A percentile compares a stretch with the other conserved stretches of the same genome.
These are phyloP conservation scores for Pichia terricola DNA, from an alignment of 1,139 yeast species.

Conservation along the genomic window DNA sequence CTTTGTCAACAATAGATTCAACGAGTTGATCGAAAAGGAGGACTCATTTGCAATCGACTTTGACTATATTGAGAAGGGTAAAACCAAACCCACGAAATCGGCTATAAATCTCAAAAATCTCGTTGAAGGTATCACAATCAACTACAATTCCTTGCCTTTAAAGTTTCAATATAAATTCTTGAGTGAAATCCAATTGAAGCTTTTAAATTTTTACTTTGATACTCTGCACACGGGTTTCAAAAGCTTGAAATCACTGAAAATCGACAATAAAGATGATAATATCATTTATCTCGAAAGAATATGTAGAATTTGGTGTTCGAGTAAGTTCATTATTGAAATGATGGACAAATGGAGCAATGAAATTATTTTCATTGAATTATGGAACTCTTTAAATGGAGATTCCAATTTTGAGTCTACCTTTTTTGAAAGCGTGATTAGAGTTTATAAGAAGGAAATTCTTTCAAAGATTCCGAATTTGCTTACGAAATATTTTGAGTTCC, in stretches of 20 bases:
- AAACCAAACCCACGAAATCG: slow-evolving; percentile 55
- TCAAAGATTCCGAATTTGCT: slow-evolving; percentile 31
- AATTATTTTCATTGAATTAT: slow-evolving; percentile 53
- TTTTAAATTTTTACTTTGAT: slow-evolving; percentile 52
- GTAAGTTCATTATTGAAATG: slow-evolving; percentile 40
- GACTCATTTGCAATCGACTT: slow-evolving; percentile 55
- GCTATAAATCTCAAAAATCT: slow-evolving; percentile 54
- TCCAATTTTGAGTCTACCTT: slow-evolving; percentile 28
- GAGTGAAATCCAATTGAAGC: slow-evolving; percentile 56
- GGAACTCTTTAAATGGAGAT: slow-evolving; percentile 29
- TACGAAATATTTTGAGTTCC: slow-evolving; percentile 38
- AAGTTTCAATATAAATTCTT: slow-evolving; percentile 61
- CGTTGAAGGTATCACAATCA: slow-evolving; percentile 57
- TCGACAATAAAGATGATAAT: slow-evolving; percentile 18
- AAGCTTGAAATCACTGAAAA: slow-evolving; percentile 36
- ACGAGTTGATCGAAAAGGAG: slow-evolving; percentile 41
- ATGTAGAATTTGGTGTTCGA: slow-evolving; percentile 53
- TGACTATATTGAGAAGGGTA: slow-evolving; percentile 42
- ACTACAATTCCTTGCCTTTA: slow-evolving; percentile 47
- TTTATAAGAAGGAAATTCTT: slow-evolving; percentile 35
- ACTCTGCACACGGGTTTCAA: slow-evolving; percentile 38
- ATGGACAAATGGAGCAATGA: slow-evolving; percentile 60
- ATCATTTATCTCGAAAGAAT: slow-evolving; percentile 41
- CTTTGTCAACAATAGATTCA: slow-evolving; percentile 47
- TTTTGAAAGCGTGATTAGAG: slow-evolving; percentile 42